Conservation (phyloP, 2,329 filamentous ascomycete species). For the Camillea tinctor region DNA sequence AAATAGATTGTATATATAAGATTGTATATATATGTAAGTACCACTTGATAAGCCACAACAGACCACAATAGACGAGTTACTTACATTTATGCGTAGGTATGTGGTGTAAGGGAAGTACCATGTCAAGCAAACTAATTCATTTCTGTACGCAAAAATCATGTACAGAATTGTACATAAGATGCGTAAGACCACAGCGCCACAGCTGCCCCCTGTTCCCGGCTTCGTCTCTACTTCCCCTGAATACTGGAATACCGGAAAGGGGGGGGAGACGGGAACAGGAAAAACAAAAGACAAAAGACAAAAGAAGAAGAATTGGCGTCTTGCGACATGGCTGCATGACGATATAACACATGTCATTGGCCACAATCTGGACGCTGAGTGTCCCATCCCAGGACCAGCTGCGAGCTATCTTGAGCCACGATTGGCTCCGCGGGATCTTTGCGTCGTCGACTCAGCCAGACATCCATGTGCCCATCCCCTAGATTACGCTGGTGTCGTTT, state of each 20-base stretch:
- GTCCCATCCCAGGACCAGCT: constrained; percentile 11
- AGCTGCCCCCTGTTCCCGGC: not conserved
- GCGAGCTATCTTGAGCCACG: constrained; percentile 9
- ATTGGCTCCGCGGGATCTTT: constrained; percentile 10
- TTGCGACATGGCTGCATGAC: not conserved
- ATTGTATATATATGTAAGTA: too few relatives aligned
- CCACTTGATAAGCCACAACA: too few relatives aligned
- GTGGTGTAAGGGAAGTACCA: too few relatives aligned
- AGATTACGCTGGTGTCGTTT: constrained; percentile 18
- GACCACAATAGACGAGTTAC: too few relatives aligned
- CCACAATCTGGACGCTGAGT: constrained; percentile 1
- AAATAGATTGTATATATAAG: not conserved
- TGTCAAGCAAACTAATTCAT: too few relatives aligned
- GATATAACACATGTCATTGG: constrained; percentile 9
- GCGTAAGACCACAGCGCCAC: not conserved
- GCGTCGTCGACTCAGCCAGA: constrained; percentile 1
- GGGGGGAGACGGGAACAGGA: not conserved
- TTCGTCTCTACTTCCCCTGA: not conserved
- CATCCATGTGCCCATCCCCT: constrained; percentile 9
- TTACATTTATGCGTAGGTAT: too few relatives aligned
- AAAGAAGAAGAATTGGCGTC: too few relatives aligned
- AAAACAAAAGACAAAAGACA: not conserved
- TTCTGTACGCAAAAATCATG: too few relatives aligned
- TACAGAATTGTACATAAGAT: not conserved
- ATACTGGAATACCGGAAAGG: too few relatives aligned